Base-by-base conservation (phyloP, 1,284 basidiomycete genomes). In the Taiwanofungus camphoratus region DNA sequence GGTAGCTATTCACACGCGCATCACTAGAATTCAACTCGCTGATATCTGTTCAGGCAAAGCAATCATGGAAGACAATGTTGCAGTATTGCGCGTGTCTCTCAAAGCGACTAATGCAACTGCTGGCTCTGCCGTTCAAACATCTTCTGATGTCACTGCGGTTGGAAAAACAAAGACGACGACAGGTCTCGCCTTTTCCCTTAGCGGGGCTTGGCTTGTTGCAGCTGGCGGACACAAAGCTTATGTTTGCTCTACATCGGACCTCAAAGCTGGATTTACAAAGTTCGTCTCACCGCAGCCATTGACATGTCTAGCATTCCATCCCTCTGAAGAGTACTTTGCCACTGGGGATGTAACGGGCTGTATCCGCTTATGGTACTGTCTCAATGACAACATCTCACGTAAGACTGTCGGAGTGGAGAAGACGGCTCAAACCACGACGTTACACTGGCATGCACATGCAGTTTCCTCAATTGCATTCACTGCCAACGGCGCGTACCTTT, bases 361-460 rank as follows among this genome's bases (percentile, higher is more conserved):
- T 52, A 87, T 99, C 37, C 77, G 90, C 27, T 63, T 97, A 9
- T 98, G 94, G 93, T 93, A 96, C 62, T 95, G 91, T 60, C 73
- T 96, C 5, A 77, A 82, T 49, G 76, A 83, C 37, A 65, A 71
- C 42, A 54, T 76, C 18, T 66, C 72, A 5, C 53, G 70, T 36
- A 72, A 74, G 54, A 71, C 70, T 24, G 66, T 69, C 30, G 79
- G 75, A 11, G 73, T 81, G 18, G 82, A 86, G 63, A 85, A 82
- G 63, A 79, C 75, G 49, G 77, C 86, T 2, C 84, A 91, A 49
- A 95, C 92, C 1, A 87, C 90, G 1, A 79, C 83, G 4, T 67
- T 97, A 37, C 95, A 98, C 64, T 99, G 96, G 96, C 96, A 99
- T 60, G 87, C 95, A 0, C 94, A 99, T 61, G 80, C 92, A 4